phyloP scores from a whole-genome alignment of 2,329 filamentous ascomycete species.

The Hyphodiscus sp. region DNA sequence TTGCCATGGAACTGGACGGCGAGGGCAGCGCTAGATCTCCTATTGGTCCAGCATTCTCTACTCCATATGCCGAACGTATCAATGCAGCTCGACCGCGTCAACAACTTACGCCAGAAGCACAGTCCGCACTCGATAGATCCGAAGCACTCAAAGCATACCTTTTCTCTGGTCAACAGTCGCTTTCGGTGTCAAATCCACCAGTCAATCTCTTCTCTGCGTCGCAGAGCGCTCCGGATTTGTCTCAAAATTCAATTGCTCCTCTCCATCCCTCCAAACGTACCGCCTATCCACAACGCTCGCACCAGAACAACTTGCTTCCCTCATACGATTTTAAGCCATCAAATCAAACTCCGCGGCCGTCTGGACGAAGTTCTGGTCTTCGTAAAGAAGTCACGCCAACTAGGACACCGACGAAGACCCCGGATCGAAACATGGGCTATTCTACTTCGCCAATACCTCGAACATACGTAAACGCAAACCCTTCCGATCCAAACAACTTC shows the following conservation, averaged over 20 bases:
- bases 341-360: constrained; percentile 11
- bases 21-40: constrained; percentile 43
- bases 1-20: constrained; percentile 63
- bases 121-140: constrained; percentile 30
- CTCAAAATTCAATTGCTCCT: constrained; percentile 7
- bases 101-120: constrained; percentile 3
- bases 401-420: constrained; percentile 24
- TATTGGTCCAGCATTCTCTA: constrained; percentile 62
- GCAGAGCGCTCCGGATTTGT: not conserved
- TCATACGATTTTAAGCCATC: constrained; percentile 12
- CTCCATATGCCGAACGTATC: constrained; percentile 56
- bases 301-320: constrained; percentile 10
- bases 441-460: constrained; percentile 18
- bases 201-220: not conserved
- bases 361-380: constrained; percentile 26
- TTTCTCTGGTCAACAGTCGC: constrained; percentile 36
- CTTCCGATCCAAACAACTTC: constrained; percentile 12
- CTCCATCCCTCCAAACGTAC: constrained; percentile 9
- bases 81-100: constrained; percentile 40
- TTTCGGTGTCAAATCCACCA: constrained; percentile 7
- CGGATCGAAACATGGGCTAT: constrained; percentile 17
- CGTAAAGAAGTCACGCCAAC: constrained; percentile 29
- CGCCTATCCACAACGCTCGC: constrained; percentile 7
- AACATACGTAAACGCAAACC: constrained; percentile 12
- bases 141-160: constrained; percentile 53